phyloP scores from a whole-genome alignment of 805 yeast species.

The Starmerella apis region DNA sequence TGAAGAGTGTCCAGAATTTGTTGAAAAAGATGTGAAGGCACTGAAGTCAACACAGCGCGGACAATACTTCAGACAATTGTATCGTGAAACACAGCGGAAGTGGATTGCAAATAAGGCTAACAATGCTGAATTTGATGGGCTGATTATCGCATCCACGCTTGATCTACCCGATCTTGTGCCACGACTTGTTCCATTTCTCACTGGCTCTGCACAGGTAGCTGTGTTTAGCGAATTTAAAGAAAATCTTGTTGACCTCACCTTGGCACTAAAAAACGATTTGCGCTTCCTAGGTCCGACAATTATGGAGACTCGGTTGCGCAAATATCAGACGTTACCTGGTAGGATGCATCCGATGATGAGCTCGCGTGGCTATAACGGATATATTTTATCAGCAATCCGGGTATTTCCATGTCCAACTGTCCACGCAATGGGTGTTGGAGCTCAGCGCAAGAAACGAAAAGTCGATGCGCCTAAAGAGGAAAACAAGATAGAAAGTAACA shows the following conservation, averaged over 20 bases:
- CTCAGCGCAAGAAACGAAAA: slow-evolving; percentile 17
- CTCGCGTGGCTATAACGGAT: slow-evolving; percentile 86
- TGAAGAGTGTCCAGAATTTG: slow-evolving; percentile 42
- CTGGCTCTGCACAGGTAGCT: slow-evolving; percentile 81
- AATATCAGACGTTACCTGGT: slow-evolving; percentile 88
- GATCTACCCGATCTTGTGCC: slow-evolving; percentile 57
- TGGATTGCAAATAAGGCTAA: slow-evolving; percentile 38
- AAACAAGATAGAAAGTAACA: neutral
- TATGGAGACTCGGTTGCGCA: slow-evolving; percentile 69
- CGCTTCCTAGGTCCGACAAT: slow-evolving; percentile 74
- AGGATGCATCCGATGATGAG: slow-evolving; percentile 94
- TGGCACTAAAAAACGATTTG: slow-evolving; percentile 53
- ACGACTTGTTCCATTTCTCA: slow-evolving; percentile 49
- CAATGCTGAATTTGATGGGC: slow-evolving; percentile 56
- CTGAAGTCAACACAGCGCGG: slow-evolving; percentile 51
- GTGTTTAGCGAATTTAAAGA: slow-evolving; percentile 77
- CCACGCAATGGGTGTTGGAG: slow-evolving; percentile 48
- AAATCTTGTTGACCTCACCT: slow-evolving; percentile 60
- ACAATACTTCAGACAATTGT: slow-evolving; percentile 56
- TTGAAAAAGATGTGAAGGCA: slow-evolving; percentile 40
- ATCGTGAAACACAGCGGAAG: slow-evolving; percentile 38
- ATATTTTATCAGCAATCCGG: slow-evolving; percentile 61
- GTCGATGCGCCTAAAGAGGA: neutral
- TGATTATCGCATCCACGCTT: slow-evolving; percentile 63
- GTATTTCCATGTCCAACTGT: slow-evolving; percentile 63